Percentiles rank a stretch among this genome's conserved stretches.
Conservation (phyloP, 2,329 filamentous ascomycete species). For the Tricladium varicosporioides region DNA sequence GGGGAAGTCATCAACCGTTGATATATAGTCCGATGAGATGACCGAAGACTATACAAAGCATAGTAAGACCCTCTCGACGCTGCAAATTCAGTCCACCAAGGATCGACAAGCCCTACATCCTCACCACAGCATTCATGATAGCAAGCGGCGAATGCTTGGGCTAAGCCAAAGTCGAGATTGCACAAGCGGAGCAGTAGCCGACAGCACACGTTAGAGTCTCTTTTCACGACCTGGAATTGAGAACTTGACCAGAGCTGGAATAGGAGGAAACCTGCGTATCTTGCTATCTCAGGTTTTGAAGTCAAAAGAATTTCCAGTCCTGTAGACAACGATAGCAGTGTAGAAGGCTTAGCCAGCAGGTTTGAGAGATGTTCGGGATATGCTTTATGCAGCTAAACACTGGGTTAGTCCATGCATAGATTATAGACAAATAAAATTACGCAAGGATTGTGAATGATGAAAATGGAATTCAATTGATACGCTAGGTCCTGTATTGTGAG, state of each 20-base stretch:
- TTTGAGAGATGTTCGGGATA: not conserved
- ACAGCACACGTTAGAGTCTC: not conserved
- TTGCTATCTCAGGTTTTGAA: not conserved
- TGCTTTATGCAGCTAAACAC: not conserved
- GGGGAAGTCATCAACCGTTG: not conserved
- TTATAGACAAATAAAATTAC: too few species aligned
- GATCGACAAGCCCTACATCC: not conserved
- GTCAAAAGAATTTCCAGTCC: not conserved
- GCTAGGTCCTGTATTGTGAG: too few species aligned
- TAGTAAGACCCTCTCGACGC: constrained; percentile 1
- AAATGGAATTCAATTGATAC: not conserved
- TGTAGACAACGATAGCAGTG: not conserved
- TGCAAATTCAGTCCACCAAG: not conserved
- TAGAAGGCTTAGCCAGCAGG: not conserved
- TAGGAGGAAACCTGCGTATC: not conserved
- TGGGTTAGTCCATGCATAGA: too few species aligned
- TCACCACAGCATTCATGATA: not conserved
- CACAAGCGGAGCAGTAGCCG: not conserved
- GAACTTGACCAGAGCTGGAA: not conserved
- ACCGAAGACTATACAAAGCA: constrained; percentile 2
- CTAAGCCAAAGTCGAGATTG: not conserved
- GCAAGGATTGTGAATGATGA: not conserved
- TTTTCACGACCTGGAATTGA: not conserved
- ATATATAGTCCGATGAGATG: not conserved
- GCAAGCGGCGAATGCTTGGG: not conserved